Percentiles rank a stretch among this genome's conserved stretches.
These are phyloP conservation scores for Auriscalpium microsporum DNA, from an alignment of 768 basidiomycete species.

Conservation along the genomic window DNA sequence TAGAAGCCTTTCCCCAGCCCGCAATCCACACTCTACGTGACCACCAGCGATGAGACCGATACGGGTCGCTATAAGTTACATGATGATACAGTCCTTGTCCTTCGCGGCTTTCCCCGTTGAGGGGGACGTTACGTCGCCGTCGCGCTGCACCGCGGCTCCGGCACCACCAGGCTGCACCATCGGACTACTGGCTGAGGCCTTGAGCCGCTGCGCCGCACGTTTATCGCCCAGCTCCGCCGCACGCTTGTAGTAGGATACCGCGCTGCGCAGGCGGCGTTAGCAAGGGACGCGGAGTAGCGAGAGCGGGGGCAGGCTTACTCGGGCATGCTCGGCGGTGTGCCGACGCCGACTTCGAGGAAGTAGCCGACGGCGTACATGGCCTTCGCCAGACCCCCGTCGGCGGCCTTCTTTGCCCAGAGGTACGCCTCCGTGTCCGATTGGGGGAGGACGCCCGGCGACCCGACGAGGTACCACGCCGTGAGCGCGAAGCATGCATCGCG, in stretches of 20 bases:
- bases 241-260: conserved; percentile 75
- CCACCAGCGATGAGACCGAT: too few relatives aligned
- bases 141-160: conserved; percentile 53
- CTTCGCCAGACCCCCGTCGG: conserved; percentile 84
- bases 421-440: conserved; percentile 98
- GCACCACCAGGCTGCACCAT: conserved; percentile 51
- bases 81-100: conserved; percentile 81
- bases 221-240: conserved; percentile 92
- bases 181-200: conserved; percentile 46
- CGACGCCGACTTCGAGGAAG: conserved; percentile 93
- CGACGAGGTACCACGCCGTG: conserved; percentile 98
- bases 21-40: neutral
- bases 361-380: conserved; percentile 98
- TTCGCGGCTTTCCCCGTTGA: conserved; percentile 42
- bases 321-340: conserved; percentile 53
- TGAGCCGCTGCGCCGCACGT: conserved; percentile 80
- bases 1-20: neutral
- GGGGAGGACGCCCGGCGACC: conserved; percentile 93
- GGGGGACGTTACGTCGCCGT: conserved; percentile 29
- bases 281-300: neutral
- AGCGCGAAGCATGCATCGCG: conserved; percentile 96
- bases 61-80: conserved; percentile 39
- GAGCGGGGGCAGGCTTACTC: conserved; percentile 47
- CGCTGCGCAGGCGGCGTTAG: conserved; percentile 31
- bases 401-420: conserved; percentile 94